phyloP scores from a whole-genome alignment of 2,329 filamentous ascomycete species.

The Exophiala phaeomuriformis region DNA sequence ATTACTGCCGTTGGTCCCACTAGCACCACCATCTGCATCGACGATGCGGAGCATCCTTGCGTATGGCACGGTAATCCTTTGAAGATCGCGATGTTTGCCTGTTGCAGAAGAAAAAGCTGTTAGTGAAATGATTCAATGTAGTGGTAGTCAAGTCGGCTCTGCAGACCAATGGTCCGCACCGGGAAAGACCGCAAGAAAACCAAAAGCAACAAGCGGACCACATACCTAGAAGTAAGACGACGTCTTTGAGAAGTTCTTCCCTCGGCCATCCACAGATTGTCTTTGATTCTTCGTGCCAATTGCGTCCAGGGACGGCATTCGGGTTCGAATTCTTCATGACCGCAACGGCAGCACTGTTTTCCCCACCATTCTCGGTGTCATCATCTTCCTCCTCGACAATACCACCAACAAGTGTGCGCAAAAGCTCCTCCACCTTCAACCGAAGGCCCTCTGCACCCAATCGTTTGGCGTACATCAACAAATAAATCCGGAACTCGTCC shows the following conservation, averaged over 20 bases:
- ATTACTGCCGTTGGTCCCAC: neutral
- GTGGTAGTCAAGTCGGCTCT: conserved; percentile 12
- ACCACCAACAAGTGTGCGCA: conserved; percentile 73
- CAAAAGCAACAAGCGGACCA: neutral
- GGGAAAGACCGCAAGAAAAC: neutral
- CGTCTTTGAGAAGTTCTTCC: conserved; percentile 78
- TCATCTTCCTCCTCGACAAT: conserved; percentile 41
- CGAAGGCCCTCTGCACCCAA: conserved; percentile 82
- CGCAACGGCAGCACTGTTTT: conserved; percentile 38
- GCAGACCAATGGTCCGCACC: neutral
- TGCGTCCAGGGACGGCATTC: conserved; percentile 42
- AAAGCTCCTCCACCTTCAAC: conserved; percentile 84
- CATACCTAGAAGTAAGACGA: conserved; percentile 84
- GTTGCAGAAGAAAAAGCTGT: conserved; percentile 6
- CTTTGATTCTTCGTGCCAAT: conserved; percentile 61
- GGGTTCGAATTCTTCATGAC: conserved; percentile 24
- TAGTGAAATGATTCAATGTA: no score
- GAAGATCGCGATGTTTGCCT: conserved; percentile 94
- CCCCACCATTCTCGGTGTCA: conserved; percentile 33
- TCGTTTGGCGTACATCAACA: conserved; percentile 98
- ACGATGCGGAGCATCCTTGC: conserved; percentile 65
- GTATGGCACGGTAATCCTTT: conserved; percentile 91
- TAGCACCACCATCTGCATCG: conserved; percentile 25
- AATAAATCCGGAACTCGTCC: conserved; percentile 87
- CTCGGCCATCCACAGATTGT: conserved; percentile 86